Evolutionary conservation across 2,329 filamentous ascomycete genomes (phyloP).

Genomic region (Fusarium sterilihyphosum): DNA sequence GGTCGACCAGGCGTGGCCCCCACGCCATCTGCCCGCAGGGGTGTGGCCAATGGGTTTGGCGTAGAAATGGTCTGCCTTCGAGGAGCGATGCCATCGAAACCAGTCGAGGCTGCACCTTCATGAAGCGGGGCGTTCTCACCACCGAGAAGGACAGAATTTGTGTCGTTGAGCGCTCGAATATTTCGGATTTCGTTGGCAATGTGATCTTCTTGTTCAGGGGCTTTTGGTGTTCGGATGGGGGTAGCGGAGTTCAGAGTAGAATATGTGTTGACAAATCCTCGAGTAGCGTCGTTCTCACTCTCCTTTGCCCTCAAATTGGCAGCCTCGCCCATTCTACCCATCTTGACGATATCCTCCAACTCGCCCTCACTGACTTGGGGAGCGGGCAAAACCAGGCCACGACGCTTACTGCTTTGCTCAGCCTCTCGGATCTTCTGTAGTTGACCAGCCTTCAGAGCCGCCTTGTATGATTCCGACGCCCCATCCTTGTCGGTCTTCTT

Average conservation of each 20-base stretch:
- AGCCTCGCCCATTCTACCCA: constrained; percentile 92
- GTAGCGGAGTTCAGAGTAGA: constrained; percentile 81
- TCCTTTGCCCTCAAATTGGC: constrained; percentile 79
- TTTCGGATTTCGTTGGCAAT: constrained; percentile 98
- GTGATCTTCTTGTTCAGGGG: constrained; percentile 90
- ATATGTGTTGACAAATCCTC: constrained; percentile 89
- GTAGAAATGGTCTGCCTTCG: constrained; percentile 85
- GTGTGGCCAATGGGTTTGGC: constrained; percentile 94
- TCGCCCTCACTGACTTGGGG: constrained; percentile 94
- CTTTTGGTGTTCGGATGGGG: constrained; percentile 91
- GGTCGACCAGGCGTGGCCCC: constrained; percentile 75
- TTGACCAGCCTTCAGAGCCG: constrained; percentile 91
- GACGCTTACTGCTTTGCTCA: constrained; percentile 94
- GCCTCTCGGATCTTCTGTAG: constrained; percentile 95
- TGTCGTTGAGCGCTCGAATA: constrained; percentile 90
- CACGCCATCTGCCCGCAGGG: constrained; percentile 74
- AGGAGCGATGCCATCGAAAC: constrained; percentile 86
- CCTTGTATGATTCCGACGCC: constrained; percentile 81
- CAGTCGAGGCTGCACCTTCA: constrained; percentile 83
- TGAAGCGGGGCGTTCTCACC: constrained; percentile 93
- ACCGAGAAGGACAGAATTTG: constrained; percentile 90
- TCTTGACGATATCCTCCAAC: constrained; percentile 97
- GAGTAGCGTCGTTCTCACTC: constrained; percentile 85
- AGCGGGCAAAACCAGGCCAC: constrained; percentile 81
- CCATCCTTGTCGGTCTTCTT: constrained; percentile 88